Conservation (phyloP, 2,329 filamentous ascomycete genomes). For the Aspergillus felis region DNA sequence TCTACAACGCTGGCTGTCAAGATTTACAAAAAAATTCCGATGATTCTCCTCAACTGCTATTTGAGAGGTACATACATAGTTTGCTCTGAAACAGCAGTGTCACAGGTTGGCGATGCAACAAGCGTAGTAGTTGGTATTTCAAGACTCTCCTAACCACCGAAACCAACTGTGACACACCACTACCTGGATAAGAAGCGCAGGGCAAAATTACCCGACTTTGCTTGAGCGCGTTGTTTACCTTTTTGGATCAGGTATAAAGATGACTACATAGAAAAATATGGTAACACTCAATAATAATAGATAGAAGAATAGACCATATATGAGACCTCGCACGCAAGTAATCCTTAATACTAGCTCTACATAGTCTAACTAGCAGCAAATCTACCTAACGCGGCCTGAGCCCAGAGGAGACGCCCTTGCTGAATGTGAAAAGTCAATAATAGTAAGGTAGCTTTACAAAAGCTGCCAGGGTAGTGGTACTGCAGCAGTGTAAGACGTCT, state of each 20-base stretch:
- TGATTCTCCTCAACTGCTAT: neutral
- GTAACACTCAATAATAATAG: neutral
- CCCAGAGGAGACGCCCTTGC: conserved; percentile 16
- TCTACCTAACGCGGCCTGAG: conserved; percentile 18
- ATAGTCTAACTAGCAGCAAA: neutral
- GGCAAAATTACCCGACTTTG: neutral
- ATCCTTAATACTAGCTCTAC: neutral
- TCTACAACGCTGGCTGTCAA: neutral
- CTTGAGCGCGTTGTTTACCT: neutral
- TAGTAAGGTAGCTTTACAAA: neutral
- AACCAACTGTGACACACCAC: neutral
- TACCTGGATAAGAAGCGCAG: neutral
- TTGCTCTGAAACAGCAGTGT: neutral
- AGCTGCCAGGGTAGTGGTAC: neutral
- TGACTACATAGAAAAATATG: neutral
- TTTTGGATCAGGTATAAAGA: neutral
- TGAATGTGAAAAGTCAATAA: neutral
- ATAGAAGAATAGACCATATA: neutral
- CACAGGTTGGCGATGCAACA: neutral
- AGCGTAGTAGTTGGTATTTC: neutral
- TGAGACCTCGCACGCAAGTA: neutral
- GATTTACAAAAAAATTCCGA: neutral
- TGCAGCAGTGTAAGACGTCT: neutral
- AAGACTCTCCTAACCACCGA: neutral
- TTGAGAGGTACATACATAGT: neutral